Evolutionary conservation across 176 grass and related monocot species (phyloP).

Genomic region (Secale cereale): DNA sequence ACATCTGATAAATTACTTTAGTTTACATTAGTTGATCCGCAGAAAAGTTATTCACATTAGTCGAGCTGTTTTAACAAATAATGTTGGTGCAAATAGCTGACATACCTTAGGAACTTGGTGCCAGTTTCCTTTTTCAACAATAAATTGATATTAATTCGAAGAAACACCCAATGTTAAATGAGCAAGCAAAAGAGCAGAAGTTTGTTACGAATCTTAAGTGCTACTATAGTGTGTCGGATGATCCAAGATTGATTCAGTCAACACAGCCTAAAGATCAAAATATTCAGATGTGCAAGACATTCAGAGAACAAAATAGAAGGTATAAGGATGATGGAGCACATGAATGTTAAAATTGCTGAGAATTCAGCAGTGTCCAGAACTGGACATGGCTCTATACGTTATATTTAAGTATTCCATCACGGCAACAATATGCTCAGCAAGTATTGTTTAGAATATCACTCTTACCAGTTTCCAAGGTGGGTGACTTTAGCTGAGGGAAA

Average conservation of each 20-base stretch:
- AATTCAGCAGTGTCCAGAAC: neutral
- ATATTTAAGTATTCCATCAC: slow-evolving; percentile 3
- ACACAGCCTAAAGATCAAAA: neutral
- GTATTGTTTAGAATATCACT: slow-evolving; percentile 18
- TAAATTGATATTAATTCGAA: neutral
- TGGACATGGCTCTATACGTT: neutral
- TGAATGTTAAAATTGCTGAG: neutral
- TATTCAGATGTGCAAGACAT: neutral
- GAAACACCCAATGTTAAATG: neutral
- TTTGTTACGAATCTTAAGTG: neutral
- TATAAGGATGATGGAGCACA: neutral
- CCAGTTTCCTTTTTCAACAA: neutral
- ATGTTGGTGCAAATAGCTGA: neutral
- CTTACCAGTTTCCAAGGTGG: slow-evolving; percentile 72
- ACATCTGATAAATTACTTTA: neutral
- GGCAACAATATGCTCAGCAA: neutral
- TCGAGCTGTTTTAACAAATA: neutral
- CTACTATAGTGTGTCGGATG: neutral
- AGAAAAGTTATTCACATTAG: neutral
- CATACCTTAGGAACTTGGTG: neutral
- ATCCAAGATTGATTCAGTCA: neutral
- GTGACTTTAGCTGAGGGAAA: slow-evolving; percentile 71
- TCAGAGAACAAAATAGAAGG: neutral
- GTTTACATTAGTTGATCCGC: neutral
- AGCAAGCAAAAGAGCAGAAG: slow-evolving; percentile 15